A percentile compares a stretch with the other conserved stretches of the same genome.
Evolutionary conservation across 2,329 filamentous ascomycete species (phyloP).

Genomic region (Fusarium sp.): DNA sequence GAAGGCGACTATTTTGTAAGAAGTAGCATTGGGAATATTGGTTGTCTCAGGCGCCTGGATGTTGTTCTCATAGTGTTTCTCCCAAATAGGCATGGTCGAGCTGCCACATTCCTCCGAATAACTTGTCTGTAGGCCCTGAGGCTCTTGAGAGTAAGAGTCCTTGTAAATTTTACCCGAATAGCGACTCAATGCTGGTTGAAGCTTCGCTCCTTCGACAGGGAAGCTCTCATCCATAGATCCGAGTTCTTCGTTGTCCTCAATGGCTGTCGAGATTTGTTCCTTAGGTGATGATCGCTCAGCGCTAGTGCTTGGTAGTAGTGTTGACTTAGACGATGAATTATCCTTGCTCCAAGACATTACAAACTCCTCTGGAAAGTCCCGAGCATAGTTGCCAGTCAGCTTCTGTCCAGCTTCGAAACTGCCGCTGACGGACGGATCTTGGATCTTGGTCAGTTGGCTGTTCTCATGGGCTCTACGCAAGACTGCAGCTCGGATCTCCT

Average conservation of each 20-base stretch:
- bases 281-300: neutral
- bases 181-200: slow-evolving; percentile 52
- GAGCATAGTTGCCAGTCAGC: slow-evolving; percentile 62
- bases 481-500: slow-evolving; percentile 51
- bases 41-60: neutral
- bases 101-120: slow-evolving; percentile 59
- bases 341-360: slow-evolving; percentile 55
- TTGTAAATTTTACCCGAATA: slow-evolving; percentile 24
- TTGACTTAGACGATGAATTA: slow-evolving; percentile 46
- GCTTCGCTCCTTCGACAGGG: slow-evolving; percentile 44
- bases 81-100: slow-evolving; percentile 52
- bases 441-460: slow-evolving; percentile 28
- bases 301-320: slow-evolving; percentile 42
- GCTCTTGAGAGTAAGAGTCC: slow-evolving; percentile 59
- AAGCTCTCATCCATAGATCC: slow-evolving; percentile 59
- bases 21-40: slow-evolving; percentile 13
- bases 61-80: slow-evolving; percentile 48
- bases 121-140: slow-evolving; percentile 62
- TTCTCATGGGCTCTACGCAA: slow-evolving; percentile 45
- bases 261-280: neutral
- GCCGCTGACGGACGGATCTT: slow-evolving; percentile 18
- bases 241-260: slow-evolving; percentile 49
- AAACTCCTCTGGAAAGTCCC: slow-evolving; percentile 67
- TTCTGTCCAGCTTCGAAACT: slow-evolving; percentile 17
- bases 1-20: slow-evolving; percentile 76